Conservation (phyloP, 2,329 filamentous ascomycete genomes). For the Fusarium verrucosum region DNA sequence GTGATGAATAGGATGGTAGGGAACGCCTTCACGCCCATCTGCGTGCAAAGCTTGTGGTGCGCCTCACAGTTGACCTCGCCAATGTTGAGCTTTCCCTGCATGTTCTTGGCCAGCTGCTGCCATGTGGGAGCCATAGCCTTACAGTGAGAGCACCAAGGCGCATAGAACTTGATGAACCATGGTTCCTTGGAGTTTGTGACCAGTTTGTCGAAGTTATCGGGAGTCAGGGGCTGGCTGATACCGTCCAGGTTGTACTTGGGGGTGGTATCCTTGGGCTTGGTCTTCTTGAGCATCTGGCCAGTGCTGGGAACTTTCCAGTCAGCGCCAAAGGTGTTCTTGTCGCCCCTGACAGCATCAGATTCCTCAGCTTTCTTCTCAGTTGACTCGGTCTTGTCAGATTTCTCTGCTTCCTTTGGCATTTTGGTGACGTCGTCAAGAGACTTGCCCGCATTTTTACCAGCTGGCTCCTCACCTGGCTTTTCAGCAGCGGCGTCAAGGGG, state of each 20-base stretch:
- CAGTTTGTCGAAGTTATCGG: conserved; percentile 84
- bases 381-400: conserved; percentile 40
- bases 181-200: conserved; percentile 89
- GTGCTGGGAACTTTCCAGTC: conserved; percentile 47
- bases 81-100: conserved; percentile 88
- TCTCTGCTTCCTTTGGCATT: conserved; percentile 38
- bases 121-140: conserved; percentile 91
- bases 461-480: conserved; percentile 29
- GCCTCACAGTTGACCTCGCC: conserved; percentile 96
- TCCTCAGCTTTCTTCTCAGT: conserved; percentile 37
- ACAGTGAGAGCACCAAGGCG: conserved; percentile 96
- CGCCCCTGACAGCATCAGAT: conserved; percentile 41
- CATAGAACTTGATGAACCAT: conserved; percentile 99
- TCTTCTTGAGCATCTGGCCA: conserved; percentile 45
- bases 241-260: conserved; percentile 78
- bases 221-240: conserved; percentile 76
- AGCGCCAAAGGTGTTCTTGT: conserved; percentile 41
- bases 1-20: conserved; percentile 94
- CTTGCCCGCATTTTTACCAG: conserved; percentile 30
- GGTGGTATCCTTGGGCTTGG: conserved; percentile 58
- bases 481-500: conserved; percentile 16
- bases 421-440: conserved; percentile 41
- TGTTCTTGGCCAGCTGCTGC: conserved; percentile 88
- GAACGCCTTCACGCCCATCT: conserved; percentile 80
- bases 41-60: conserved; percentile 89